Base-by-base conservation (phyloP, 1,139 yeast genomes). In the Lizanozyma gosingica region DNA sequence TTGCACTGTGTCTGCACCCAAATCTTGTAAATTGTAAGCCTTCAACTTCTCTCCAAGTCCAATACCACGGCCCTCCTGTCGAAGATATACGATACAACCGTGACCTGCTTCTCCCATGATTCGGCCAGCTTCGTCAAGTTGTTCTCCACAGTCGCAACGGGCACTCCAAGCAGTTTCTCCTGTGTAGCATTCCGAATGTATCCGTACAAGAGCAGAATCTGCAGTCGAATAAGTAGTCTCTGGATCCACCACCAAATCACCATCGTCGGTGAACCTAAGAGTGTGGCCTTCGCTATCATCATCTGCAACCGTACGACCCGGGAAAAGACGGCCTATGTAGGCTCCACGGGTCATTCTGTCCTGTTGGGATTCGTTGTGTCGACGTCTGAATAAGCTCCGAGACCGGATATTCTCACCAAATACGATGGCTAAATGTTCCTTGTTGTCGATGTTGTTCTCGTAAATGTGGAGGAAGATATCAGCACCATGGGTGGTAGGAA, bases 121-220 rank as follows among this genome's bases (percentile, higher is more conserved):
- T 46, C 94, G 73, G 6, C 97, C 98, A 1, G 98, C 97, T 60
- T 94, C 97, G 60, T 92, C 97, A 52, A 94, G 85, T 66, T 94
- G 98, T 61, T 94, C 98, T 14, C 98, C 99, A 63, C 99, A 94
- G 62, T 94, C 98, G 61, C 98, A 94, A 41, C 99, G 75, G 2
- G 98, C 97, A 44, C 94, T 80, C 97, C 98, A 94, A 11, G 97
- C 97, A 1, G 97, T 92, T 59, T 94, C 99, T 4, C 98, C 98
- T 0, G 99, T 94, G 63, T 92, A 94, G 60, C 98, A 94, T 58
- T 94, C 99, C 4, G 95, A 85, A 57, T 94, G 99, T 49, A 94
- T 88, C 46, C 98, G 74, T 14, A 67, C 72, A 41, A 68, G 49
- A 8, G 48, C 83, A 78, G 59, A 87, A 54, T 47, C 85, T 67